Percentiles rank a stretch among this genome's conserved stretches.
Evolutionary conservation across 2,329 filamentous ascomycete species (phyloP).

Genomic region (Triangularia verruculosa): DNA sequence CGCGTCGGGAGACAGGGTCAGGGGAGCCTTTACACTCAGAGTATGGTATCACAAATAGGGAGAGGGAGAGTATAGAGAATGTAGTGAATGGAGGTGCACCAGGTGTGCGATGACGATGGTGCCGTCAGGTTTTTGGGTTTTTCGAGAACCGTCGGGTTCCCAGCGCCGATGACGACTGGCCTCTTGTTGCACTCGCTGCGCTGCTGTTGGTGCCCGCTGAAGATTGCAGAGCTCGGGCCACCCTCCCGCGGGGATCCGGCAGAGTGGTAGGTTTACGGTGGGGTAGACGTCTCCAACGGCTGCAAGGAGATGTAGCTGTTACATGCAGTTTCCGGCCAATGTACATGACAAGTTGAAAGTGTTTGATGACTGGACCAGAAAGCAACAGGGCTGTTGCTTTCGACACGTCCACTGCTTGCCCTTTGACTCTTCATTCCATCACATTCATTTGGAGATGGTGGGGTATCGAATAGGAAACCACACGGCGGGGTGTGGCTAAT

Average conservation of each 20-base stretch:
- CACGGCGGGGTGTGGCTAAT: not conserved
- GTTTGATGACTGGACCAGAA: no score
- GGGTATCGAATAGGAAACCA: not conserved
- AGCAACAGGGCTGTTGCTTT: no score
- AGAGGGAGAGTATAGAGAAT: not conserved
- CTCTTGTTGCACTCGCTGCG: not conserved
- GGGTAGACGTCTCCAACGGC: not conserved
- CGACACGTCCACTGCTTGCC: no score
- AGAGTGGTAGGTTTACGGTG: not conserved
- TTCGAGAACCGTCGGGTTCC: conserved; percentile 9
- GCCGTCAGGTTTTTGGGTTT: conserved; percentile 14
- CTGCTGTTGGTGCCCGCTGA: conserved; percentile 17
- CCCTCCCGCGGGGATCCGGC: not conserved
- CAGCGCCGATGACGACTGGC: conserved; percentile 19
- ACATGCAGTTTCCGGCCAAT: no score
- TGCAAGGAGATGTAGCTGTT: not conserved
- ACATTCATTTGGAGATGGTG: not conserved
- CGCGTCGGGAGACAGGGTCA: not conserved
- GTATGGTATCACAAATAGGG: not conserved
- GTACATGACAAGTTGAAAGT: no score
- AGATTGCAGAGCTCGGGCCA: conserved; percentile 22
- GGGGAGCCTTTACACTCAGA: not conserved
- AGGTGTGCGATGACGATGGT: conserved; percentile 9
- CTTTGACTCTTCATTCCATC: not conserved
- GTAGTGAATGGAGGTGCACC: not conserved